phyloP scores from a whole-genome alignment of 2,329 filamentous ascomycete genomes.

The Plenodomus tracheiphilus region DNA sequence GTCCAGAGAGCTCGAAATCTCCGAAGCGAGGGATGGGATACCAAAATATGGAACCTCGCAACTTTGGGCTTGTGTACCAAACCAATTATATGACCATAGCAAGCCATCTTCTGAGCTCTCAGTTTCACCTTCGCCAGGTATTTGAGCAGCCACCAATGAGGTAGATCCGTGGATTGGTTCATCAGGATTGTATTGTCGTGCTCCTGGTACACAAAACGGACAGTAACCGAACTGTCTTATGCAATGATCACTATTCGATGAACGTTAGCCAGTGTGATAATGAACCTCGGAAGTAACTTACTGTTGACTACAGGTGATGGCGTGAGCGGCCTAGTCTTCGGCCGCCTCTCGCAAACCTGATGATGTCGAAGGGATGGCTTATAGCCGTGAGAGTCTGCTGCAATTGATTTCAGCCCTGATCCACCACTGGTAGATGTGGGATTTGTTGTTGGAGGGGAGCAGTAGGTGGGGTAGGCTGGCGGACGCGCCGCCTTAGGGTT shows the following conservation, averaged over 20 bases:
- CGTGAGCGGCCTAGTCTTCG: not conserved
- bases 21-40: no score
- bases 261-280: not conserved
- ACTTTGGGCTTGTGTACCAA: not conserved
- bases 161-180: slow-evolving; percentile 1
- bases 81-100: not conserved
- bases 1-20: not conserved
- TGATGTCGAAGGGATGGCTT: no score
- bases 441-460: no score
- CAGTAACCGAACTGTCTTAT: not conserved
- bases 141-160: not conserved
- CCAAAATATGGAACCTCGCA: not conserved
- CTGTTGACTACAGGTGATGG: not conserved
- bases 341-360: not conserved
- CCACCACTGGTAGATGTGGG: no score
- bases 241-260: not conserved
- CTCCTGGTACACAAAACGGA: not conserved
- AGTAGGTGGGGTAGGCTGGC: no score
- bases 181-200: slow-evolving; percentile 1
- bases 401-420: no score
- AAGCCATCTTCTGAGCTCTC: not conserved
- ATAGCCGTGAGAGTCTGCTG: no score
- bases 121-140: not conserved
- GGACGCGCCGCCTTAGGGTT: no score
- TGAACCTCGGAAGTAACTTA: not conserved